phyloP scores from a whole-genome alignment of 176 grass and related monocot genomes.

The Saccharum spontaneum region DNA sequence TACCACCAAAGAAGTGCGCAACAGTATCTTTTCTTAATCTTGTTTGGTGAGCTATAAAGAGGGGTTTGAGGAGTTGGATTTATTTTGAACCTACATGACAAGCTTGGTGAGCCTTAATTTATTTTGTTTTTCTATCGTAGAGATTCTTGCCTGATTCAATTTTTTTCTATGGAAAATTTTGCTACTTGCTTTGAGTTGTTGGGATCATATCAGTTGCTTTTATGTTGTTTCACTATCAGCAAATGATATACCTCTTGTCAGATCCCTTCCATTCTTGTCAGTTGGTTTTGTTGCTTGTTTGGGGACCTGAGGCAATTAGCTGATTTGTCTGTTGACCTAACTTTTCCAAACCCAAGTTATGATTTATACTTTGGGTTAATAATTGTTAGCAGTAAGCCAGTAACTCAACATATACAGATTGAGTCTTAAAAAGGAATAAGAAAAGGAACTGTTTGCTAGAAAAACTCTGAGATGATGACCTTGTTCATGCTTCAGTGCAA shows the following conservation, averaged over 20 bases:
- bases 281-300: too few relatives aligned
- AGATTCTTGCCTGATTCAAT: slow-evolving; percentile 7
- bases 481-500: not conserved
- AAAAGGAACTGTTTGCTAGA: not conserved
- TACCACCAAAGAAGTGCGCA: too few relatives aligned
- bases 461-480: not conserved
- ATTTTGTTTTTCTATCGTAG: not conserved
- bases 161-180: not conserved
- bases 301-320: too few relatives aligned
- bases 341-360: not conserved
- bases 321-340: not conserved
- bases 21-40: too few relatives aligned
- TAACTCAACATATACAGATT: not conserved
- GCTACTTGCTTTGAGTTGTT: not conserved
- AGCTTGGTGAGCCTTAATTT: not conserved
- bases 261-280: not conserved
- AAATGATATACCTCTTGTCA: not conserved
- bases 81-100: too few relatives aligned
- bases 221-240: not conserved
- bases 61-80: too few relatives aligned
- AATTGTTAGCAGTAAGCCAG: not conserved
- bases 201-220: not conserved
- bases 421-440: not conserved
- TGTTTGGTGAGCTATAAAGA: not conserved
- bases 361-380: not conserved